A percentile compares a stretch with the other conserved stretches of the same genome.
These are phyloP conservation scores for Pestalotiopsis sp. DNA, from an alignment of 2,329 filamentous ascomycete species.

Conservation along the genomic window DNA sequence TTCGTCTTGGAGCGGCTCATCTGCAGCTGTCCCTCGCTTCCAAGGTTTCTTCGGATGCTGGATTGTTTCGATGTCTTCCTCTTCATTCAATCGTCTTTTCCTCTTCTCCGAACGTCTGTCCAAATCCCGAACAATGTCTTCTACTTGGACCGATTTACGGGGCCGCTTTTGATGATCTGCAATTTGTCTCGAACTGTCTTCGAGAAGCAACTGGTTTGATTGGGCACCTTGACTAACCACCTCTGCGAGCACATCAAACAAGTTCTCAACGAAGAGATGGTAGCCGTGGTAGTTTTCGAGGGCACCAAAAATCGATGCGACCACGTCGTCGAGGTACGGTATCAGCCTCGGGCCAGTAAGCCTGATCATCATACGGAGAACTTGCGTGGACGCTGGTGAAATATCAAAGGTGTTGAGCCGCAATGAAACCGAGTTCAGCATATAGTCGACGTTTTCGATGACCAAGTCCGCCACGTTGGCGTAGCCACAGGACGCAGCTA, in stretches of 20 bases:
- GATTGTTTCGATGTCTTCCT: constrained; percentile 32
- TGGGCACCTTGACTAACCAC: constrained; percentile 82
- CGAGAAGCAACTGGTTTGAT: constrained; percentile 50
- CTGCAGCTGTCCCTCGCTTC: constrained; percentile 27
- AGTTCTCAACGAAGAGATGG: constrained; percentile 76
- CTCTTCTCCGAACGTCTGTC: constrained; percentile 59
- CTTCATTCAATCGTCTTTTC: constrained; percentile 29
- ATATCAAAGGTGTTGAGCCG: constrained; percentile 91
- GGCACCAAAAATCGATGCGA: constrained; percentile 87
- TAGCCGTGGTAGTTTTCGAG: constrained; percentile 97
- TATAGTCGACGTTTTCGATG: constrained; percentile 91
- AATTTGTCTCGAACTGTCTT: constrained; percentile 35
- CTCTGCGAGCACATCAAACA: constrained; percentile 82
- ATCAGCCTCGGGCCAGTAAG: constrained; percentile 81
- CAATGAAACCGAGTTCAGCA: constrained; percentile 88
- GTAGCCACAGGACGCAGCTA: constrained; percentile 79
- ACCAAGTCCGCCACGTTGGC: constrained; percentile 74
- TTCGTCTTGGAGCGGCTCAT: constrained; percentile 32
- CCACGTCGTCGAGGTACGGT: constrained; percentile 88
- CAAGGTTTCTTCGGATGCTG: constrained; percentile 39
- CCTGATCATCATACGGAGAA: constrained; percentile 90
- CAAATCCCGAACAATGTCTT: constrained; percentile 58
- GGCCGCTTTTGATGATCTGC: constrained; percentile 45
- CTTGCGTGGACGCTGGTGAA: constrained; percentile 86
- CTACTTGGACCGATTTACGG: constrained; percentile 36